Base-by-base conservation (phyloP, 148 eudicot genomes). In the Arctostaphylos glauca region DNA sequence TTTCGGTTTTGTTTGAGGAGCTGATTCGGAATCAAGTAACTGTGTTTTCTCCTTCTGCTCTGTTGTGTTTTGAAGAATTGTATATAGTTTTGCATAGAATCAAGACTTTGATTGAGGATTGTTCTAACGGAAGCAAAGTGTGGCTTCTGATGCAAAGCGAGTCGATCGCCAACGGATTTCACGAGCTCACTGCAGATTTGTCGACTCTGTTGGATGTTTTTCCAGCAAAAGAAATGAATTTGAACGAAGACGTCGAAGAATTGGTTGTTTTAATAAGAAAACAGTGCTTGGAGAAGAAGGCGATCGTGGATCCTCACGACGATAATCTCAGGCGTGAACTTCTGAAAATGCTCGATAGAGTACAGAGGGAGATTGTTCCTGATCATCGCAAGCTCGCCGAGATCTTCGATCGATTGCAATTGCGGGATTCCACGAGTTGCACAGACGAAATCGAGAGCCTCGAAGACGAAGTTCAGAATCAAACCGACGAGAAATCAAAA, bases 151-250 rank as follows among this genome's bases (percentile, higher is more conserved):
- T 90, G 87, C 92, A 91, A 76, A 83, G 54, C 23, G 87, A 91
- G 2, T 84, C 93, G 55, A 62, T 91, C 13, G 80, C 91, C 3
- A 81, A 79, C 43, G 78, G 85, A 2, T 95, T 95, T 58, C 94
- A 88, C 48, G 95, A 94, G 74, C 86, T 96, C 73, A 91, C 89
- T 3, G 79, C 74, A 0, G 95, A 94, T 79, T 82, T 96, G 23
- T 89, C 92, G 72, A 94, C 98, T 44, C 84, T 96, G 6, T 86
- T 96, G 7, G 98, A 96, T 66, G 89, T 96, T 79, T 88, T 96
- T 13, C 98, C 97, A 0, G 81, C 62, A 5, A 87, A 79, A 2
- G 92, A 94, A 77, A 76, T 94, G 49, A 87, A 89, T 84, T 81
- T 96, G 74, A 90, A 87, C 81, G 89, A 92, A 43, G 98, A 96